Evolutionary conservation across 225 moss, liverwort and hornwort species (phyloP).

Genomic region (Antitrichia curtipendula): DNA sequence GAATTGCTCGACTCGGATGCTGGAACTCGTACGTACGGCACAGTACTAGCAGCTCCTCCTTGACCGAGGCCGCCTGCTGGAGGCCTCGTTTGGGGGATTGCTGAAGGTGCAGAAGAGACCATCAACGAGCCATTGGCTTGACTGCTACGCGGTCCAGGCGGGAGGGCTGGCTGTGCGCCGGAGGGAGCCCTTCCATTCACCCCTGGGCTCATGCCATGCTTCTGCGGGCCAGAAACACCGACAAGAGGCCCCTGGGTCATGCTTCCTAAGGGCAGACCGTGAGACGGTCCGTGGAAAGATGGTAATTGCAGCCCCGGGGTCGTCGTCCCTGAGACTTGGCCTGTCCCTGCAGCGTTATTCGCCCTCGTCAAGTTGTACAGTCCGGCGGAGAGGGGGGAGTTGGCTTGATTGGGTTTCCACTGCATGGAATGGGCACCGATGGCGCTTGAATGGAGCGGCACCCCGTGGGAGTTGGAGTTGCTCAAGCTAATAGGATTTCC

Average conservation of each 20-base stretch:
- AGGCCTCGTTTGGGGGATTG: not conserved
- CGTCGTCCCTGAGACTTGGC: not conserved
- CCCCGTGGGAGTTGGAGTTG: not conserved
- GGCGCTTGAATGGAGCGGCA: not conserved
- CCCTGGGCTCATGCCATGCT: not conserved
- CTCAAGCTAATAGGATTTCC: constrained; percentile 1
- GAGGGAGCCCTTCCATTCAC: constrained; percentile 7
- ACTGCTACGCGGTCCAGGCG: constrained; percentile 3
- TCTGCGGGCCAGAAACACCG: constrained; percentile 2
- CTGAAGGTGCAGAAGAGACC: not conserved
- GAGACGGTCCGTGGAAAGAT: constrained; percentile 6
- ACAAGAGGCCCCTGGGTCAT: not conserved
- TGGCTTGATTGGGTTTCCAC: constrained; percentile 26
- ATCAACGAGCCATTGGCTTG: not conserved
- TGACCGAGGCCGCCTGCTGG: not conserved
- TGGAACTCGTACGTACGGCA: not conserved
- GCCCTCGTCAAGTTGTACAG: constrained; percentile 15
- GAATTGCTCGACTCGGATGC: not conserved
- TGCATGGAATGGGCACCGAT: constrained; percentile 12
- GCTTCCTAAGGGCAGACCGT: not conserved
- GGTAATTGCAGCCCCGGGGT: constrained; percentile 16
- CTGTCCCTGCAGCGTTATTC: constrained; percentile 1
- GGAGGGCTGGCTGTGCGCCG: not conserved
- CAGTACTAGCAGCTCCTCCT: not conserved
- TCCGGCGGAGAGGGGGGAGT: constrained; percentile 19